phyloP scores from a whole-genome alignment of 306 rosid genomes.

The Ochetophila trinervis region DNA sequence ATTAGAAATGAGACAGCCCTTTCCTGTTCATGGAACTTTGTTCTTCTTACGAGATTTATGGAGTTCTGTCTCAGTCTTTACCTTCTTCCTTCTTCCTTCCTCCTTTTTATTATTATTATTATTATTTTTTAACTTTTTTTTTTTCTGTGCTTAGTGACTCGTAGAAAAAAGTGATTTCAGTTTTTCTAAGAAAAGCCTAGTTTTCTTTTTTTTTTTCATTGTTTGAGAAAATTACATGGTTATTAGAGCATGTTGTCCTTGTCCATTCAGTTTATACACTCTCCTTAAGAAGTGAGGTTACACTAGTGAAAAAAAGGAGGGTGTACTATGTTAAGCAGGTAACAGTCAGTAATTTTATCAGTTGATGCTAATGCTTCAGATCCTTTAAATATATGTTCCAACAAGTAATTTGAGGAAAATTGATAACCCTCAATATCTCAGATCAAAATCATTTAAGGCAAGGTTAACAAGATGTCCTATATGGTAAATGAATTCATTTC shows the following conservation, averaged over 20 bases:
- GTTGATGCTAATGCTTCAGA: neutral
- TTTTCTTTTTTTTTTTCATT: too few species aligned
- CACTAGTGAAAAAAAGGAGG: too few species aligned
- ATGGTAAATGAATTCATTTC: neutral
- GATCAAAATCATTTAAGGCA: neutral
- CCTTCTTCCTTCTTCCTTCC: too few species aligned
- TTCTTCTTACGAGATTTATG: neutral
- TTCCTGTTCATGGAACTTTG: slow-evolving; percentile 1
- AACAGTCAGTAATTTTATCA: neutral
- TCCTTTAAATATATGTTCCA: neutral
- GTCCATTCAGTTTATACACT: neutral
- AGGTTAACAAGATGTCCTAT: neutral
- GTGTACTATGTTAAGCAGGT: too few species aligned
- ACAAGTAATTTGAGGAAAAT: neutral
- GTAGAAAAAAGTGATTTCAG: too few species aligned
- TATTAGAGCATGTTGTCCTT: neutral
- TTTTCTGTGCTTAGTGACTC: too few species aligned
- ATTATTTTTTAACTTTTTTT: too few species aligned
- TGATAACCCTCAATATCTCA: neutral
- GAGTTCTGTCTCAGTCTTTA: neutral
- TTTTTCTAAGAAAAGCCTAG: too few species aligned
- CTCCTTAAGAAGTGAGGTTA: too few species aligned
- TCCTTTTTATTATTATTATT: too few species aligned
- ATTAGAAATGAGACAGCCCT: neutral
- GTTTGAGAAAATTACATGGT: neutral